phyloP scores from a whole-genome alignment of 371 early-diverging fungal species.

The Parasitella parasitica region DNA sequence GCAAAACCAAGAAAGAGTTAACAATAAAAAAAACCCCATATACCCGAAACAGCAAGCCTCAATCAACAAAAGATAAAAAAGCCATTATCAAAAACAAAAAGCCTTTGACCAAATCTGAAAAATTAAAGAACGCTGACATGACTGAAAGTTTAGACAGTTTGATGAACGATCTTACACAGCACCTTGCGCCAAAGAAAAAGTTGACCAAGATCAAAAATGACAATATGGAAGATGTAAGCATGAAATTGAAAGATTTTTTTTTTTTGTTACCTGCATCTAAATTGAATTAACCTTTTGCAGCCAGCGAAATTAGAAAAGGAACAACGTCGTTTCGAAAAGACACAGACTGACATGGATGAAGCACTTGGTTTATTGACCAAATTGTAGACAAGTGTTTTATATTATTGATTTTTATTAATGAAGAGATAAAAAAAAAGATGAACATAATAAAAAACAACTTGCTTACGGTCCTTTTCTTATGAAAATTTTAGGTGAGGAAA shows the following conservation, averaged over 20 bases:
- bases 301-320: conserved; percentile 29
- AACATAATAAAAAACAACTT: background rate
- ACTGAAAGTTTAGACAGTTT: conserved; percentile 40
- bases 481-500: background rate
- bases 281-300: conserved; percentile 1
- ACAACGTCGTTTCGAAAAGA: conserved; percentile 44
- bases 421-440: background rate
- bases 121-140: conserved; percentile 25
- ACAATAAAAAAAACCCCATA: conserved; percentile 18
- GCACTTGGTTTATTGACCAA: conserved; percentile 40
- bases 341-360: conserved; percentile 45
- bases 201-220: conserved; percentile 16
- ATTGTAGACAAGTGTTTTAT: conserved; percentile 20
- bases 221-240: conserved; percentile 18
- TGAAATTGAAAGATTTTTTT: background rate
- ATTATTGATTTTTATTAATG: background rate
- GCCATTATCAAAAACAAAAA: conserved; percentile 16
- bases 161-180: conserved; percentile 33
- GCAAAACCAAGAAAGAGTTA: conserved; percentile 18
- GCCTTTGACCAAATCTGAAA: conserved; percentile 24
- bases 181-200: conserved; percentile 29
- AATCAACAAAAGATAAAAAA: conserved; percentile 4
- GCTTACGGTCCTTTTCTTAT: background rate
- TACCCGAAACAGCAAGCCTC: conserved; percentile 7
- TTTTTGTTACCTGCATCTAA: background rate